These are phyloP conservation scores for Mucor piriformis DNA, from an alignment of 371 early-diverging fungal species.

Conservation along the genomic window DNA sequence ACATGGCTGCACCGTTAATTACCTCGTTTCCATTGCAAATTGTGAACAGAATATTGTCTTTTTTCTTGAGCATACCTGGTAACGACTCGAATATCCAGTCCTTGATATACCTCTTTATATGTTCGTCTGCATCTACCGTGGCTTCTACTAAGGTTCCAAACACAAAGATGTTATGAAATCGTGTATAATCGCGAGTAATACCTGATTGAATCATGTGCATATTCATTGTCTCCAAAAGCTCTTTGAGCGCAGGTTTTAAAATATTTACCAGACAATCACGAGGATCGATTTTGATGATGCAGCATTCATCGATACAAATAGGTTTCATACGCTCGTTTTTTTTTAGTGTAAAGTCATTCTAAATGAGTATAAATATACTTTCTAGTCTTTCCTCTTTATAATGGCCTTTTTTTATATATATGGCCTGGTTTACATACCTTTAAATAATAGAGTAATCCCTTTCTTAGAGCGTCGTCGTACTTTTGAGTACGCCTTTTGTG, in stretches of 20 bases:
- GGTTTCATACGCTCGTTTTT: background rate
- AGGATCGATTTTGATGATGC: background rate
- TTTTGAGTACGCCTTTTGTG: background rate
- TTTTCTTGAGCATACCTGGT: background rate
- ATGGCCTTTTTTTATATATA: too few species aligned
- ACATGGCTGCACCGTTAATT: constrained; percentile 3
- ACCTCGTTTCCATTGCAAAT: background rate
- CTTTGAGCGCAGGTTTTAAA: background rate
- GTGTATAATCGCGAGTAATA: background rate
- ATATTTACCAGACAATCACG: background rate
- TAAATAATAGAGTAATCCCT: background rate
- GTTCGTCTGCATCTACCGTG: background rate
- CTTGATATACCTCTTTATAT: background rate
- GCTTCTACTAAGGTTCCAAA: constrained; percentile 8
- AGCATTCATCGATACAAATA: background rate
- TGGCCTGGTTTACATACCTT: background rate
- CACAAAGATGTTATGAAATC: constrained; percentile 4
- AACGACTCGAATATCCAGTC: background rate
- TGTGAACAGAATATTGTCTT: background rate
- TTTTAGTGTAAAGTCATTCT: background rate
- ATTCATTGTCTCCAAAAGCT: background rate
- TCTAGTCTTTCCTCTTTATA: too few species aligned
- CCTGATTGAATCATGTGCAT: background rate
- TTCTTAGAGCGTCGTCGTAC: background rate
- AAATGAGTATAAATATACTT: background rate